Evolutionary conservation across 2,329 filamentous ascomycete species (phyloP).

Genomic region (Pyricularia pennisetigena): DNA sequence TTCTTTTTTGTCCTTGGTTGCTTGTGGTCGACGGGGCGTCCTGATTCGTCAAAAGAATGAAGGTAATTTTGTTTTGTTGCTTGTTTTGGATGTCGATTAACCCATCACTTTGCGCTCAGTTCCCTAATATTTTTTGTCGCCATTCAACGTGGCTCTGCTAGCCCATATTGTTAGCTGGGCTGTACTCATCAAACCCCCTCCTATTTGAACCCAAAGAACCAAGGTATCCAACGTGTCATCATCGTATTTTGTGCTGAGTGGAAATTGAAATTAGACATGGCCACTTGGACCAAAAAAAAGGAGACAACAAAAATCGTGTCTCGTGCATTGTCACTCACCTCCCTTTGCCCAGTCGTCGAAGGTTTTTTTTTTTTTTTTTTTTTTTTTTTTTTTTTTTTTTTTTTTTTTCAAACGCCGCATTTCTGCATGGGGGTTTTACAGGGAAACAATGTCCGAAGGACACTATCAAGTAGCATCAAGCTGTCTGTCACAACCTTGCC

Average conservation of each 20-base stretch:
- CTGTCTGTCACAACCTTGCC: too few relatives aligned
- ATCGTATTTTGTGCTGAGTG: neutral
- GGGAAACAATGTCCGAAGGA: too few relatives aligned
- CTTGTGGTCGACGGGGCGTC: neutral
- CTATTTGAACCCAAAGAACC: neutral
- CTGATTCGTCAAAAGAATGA: neutral
- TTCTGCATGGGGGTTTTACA: neutral
- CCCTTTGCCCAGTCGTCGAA: neutral
- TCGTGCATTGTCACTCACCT: neutral
- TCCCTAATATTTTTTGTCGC: too few relatives aligned
- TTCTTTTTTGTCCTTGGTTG: neutral
- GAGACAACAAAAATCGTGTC: neutral
- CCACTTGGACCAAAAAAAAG: too few relatives aligned
- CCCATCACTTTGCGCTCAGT: too few relatives aligned
- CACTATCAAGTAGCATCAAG: too few relatives aligned
- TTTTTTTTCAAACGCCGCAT: neutral
- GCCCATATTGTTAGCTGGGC: neutral
- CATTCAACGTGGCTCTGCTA: neutral
- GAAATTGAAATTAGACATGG: neutral
- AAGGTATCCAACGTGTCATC: constrained; percentile 1
- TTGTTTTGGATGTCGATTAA: too few relatives aligned
- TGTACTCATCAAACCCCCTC: neutral
- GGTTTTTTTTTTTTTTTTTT: too few relatives aligned
- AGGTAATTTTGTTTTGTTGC: too few relatives aligned
- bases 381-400: too few relatives aligned